These are phyloP conservation scores for Sugiyamaella valdiviana DNA, from an alignment of 805 yeast species.

Conservation along the genomic window DNA sequence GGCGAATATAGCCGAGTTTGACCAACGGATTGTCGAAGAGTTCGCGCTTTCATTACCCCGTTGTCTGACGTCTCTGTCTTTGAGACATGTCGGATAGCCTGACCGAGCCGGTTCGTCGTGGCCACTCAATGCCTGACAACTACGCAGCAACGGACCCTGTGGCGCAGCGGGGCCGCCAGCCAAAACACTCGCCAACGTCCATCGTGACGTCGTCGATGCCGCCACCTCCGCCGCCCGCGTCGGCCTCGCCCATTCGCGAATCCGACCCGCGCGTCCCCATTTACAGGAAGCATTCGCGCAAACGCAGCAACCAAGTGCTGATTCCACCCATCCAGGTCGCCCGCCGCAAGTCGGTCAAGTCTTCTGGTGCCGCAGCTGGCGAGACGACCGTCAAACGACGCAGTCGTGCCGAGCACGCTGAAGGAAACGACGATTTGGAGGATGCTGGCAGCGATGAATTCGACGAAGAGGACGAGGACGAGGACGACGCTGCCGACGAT, in stretches of 20 bases:
- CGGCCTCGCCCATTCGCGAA: constrained; percentile 7
- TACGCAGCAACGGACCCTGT: background rate
- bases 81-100: background rate
- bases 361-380: background rate
- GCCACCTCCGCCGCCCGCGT: constrained; percentile 10
- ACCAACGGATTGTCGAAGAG: too few relatives aligned
- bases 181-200: background rate
- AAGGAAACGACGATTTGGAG: background rate
- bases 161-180: background rate
- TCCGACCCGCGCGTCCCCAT: constrained; percentile 5
- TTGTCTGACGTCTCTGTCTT: too few relatives aligned
- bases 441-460: constrained; percentile 3
- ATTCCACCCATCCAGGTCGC: constrained; percentile 19
- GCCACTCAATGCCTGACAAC: background rate
- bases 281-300: constrained; percentile 20
- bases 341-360: constrained; percentile 4
- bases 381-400: background rate
- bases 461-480: constrained; percentile 4
- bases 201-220: background rate
- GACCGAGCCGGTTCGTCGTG: background rate
- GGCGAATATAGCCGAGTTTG: too few relatives aligned
- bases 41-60: too few relatives aligned
- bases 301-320: constrained; percentile 20
- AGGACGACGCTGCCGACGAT: constrained; percentile 37
- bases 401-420: constrained; percentile 4